Conservation (phyloP, 768 basidiomycete species). For the Serendipita indica region DNA sequence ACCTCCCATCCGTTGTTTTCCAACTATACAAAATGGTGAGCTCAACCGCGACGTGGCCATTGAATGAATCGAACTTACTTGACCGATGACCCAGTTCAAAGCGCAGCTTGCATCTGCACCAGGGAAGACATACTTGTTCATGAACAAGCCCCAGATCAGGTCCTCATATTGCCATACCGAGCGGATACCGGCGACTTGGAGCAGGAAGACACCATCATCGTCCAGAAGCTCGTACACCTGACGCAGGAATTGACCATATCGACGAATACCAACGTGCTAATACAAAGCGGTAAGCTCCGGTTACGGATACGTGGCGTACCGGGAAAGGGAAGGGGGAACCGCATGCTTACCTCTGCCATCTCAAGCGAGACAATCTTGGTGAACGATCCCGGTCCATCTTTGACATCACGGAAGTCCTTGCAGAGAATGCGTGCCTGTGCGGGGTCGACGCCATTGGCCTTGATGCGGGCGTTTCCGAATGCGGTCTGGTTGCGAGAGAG, state of each 20-base stretch:
- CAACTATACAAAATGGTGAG: conserved; percentile 19
- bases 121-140: conserved; percentile 98
- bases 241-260: conserved; percentile 74
- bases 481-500: conserved; percentile 80
- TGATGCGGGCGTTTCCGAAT: conserved; percentile 83
- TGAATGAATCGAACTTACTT: conserved; percentile 30
- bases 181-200: conserved; percentile 95
- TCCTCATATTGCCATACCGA: conserved; percentile 99
- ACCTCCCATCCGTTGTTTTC: conserved; percentile 92
- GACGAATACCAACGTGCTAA: conserved; percentile 91
- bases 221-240: conserved; percentile 89
- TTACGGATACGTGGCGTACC: conserved; percentile 2
- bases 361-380: conserved; percentile 93
- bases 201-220: conserved; percentile 85
- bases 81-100: conserved; percentile 81
- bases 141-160: conserved; percentile 92
- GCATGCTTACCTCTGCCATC: conserved; percentile 74
- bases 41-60: background rate
- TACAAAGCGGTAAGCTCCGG: background rate
- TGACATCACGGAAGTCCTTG: conserved; percentile 84
- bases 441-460: conserved; percentile 54
- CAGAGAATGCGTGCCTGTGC: conserved; percentile 81
- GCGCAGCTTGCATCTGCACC: conserved; percentile 95
- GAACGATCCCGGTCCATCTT: conserved; percentile 50
- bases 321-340: background rate